Conservation (phyloP, 331 rosid genomes). For the Quercus tomentella region DNA sequence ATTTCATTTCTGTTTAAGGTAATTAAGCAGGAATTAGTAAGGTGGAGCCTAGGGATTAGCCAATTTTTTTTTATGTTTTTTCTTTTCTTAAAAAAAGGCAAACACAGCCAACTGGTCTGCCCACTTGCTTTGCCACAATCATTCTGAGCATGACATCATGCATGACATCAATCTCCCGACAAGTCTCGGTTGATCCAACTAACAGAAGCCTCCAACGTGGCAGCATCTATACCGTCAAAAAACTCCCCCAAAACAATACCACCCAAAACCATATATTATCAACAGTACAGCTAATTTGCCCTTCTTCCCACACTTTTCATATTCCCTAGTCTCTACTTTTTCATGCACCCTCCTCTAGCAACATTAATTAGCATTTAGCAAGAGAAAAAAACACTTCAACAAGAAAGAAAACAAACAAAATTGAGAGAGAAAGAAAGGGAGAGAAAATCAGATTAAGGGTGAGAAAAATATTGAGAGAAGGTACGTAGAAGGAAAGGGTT, state of each 20-base stretch:
- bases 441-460: not conserved
- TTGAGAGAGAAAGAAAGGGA: not conserved
- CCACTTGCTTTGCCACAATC: slow-evolving; percentile 48
- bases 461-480: not conserved
- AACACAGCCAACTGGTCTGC: slow-evolving; percentile 29
- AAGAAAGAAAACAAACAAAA: not conserved
- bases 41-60: slow-evolving; percentile 11
- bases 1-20: not conserved
- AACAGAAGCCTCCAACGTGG: slow-evolving; percentile 41
- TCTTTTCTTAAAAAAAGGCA: not conserved
- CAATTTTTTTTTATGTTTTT: not conserved
- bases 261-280: slow-evolving; percentile 19
- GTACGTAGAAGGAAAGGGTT: not conserved
- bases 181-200: slow-evolving; percentile 28
- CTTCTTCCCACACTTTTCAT: not conserved
- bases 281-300: not conserved
- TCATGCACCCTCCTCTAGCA: not conserved
- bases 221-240: slow-evolving; percentile 23
- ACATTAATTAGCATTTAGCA: not conserved
- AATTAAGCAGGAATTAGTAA: too few species aligned
- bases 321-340: not conserved
- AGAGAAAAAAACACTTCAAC: not conserved
- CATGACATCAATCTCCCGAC: slow-evolving; percentile 62
- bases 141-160: slow-evolving; percentile 51
- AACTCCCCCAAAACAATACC: not conserved